phyloP scores from a whole-genome alignment of 768 basidiomycete species.

The Mycena galopus region DNA sequence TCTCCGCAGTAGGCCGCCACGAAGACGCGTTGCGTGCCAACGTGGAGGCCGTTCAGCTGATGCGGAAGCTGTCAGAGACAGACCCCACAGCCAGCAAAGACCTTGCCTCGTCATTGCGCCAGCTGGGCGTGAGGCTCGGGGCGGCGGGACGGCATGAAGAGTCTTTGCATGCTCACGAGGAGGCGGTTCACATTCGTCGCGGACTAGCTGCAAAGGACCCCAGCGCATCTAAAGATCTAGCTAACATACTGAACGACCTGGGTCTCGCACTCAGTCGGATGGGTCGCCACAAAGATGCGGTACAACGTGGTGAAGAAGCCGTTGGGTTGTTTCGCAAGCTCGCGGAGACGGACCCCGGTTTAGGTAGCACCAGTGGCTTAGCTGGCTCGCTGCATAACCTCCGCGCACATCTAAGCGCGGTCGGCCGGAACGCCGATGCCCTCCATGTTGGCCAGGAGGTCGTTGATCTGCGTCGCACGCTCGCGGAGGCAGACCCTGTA shows the following conservation, averaged over 20 bases:
- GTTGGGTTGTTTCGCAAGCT: constrained; percentile 21
- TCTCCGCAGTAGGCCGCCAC: constrained; percentile 4
- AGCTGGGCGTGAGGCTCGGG: not conserved
- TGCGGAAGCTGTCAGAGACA: constrained; percentile 3
- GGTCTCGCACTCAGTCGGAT: constrained; percentile 4
- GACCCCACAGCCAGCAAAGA: not conserved
- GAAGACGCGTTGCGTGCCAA: not conserved
- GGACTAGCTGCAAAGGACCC: constrained; percentile 7
- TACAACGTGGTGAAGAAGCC: constrained; percentile 2
- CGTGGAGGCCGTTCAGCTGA: not conserved
- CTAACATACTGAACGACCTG: constrained; percentile 3
- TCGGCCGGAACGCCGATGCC: not conserved
- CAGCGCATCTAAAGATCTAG: constrained; percentile 1
- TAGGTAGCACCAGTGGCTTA: not conserved
- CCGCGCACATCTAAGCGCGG: constrained; percentile 1
- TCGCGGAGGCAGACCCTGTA: not conserved
- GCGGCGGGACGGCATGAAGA: constrained; percentile 10
- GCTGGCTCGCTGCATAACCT: constrained; percentile 8
- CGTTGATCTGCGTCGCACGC: constrained; percentile 12
- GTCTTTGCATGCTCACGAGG: not conserved
- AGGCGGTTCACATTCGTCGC: constrained; percentile 6
- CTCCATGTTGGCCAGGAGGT: not conserved
- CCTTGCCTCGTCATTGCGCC: not conserved
- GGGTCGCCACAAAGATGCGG: not conserved
- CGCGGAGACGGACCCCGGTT: not conserved